Conservation (phyloP, 1,284 basidiomycete species). For the Macrocystidia cucumis region DNA sequence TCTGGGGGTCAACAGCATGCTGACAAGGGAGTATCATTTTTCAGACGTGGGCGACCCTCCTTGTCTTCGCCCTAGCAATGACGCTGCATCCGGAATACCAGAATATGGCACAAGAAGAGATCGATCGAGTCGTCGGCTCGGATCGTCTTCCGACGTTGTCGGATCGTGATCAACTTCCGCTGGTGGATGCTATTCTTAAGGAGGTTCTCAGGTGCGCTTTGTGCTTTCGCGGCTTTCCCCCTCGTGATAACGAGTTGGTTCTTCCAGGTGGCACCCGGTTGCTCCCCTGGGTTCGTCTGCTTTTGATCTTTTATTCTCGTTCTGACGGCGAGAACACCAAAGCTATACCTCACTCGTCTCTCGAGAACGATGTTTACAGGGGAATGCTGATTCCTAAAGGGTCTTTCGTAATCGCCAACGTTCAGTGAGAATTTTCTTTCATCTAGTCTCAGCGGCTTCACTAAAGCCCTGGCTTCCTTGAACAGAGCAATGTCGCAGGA, state of each 20-base stretch:
- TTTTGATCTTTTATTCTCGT: not conserved
- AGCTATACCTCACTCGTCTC: not conserved
- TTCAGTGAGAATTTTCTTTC: not conserved
- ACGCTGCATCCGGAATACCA: conserved; percentile 19
- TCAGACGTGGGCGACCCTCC: not conserved
- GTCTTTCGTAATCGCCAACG: not conserved
- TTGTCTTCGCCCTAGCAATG: conserved; percentile 12
- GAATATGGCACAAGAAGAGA: conserved; percentile 18
- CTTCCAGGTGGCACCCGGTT: not conserved
- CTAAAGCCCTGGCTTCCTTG: not conserved
- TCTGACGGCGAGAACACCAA: too few species aligned
- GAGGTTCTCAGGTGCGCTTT: not conserved
- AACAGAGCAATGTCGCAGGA: conserved; percentile 1
- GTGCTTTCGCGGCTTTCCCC: not conserved
- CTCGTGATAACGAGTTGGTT: not conserved
- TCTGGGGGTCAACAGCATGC: not conserved
- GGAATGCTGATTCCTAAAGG: conserved; percentile 1
- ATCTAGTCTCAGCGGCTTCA: not conserved
- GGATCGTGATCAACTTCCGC: conserved; percentile 20
- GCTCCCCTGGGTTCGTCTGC: not conserved
- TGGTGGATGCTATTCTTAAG: conserved; percentile 6
- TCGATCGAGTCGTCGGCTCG: conserved; percentile 19
- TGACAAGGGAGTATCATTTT: not conserved
- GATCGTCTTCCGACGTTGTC: conserved; percentile 19
- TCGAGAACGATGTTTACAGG: not conserved